These are phyloP conservation scores for Hirsutella minnesotensis DNA, from an alignment of 2,329 filamentous ascomycete species.

Conservation along the genomic window DNA sequence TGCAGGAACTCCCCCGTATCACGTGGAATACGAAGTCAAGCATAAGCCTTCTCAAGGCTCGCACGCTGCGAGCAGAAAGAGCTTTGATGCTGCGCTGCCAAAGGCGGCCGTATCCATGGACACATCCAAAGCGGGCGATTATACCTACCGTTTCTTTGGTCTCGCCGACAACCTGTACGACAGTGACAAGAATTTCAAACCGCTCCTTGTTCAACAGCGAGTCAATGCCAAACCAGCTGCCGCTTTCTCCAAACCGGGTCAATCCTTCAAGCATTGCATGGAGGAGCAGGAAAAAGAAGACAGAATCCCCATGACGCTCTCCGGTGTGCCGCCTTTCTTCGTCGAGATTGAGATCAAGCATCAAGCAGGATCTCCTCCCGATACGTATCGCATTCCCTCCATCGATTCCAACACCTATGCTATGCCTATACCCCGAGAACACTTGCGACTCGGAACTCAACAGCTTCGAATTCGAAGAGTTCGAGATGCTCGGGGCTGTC, in stretches of 20 bases:
- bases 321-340: constrained; percentile 76
- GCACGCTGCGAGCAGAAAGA: constrained; percentile 52
- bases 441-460: constrained; percentile 81
- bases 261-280: constrained; percentile 91
- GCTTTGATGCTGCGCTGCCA: constrained; percentile 65
- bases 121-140: constrained; percentile 68
- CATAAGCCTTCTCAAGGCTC: constrained; percentile 58
- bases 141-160: constrained; percentile 76
- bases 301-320: constrained; percentile 74
- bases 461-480: constrained; percentile 83
- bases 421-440: constrained; percentile 72
- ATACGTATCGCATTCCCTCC: constrained; percentile 70
- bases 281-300: constrained; percentile 74
- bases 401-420: constrained; percentile 65
- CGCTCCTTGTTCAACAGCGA: constrained; percentile 64
- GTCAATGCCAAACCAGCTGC: constrained; percentile 79
- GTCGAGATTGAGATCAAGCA: constrained; percentile 92
- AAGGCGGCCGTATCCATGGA: constrained; percentile 76
- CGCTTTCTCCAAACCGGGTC: constrained; percentile 72
- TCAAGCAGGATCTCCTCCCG: constrained; percentile 65
- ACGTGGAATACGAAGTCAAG: constrained; percentile 68
- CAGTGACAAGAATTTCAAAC: constrained; percentile 53
- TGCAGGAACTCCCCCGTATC: constrained; percentile 65
- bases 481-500: constrained; percentile 76
- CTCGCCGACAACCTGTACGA: constrained; percentile 81